Evolutionary conservation across 257 asterid species (phyloP), one percentile per base, ranked within the genome.

Genomic region (Voacanga thouarsii): DNA sequence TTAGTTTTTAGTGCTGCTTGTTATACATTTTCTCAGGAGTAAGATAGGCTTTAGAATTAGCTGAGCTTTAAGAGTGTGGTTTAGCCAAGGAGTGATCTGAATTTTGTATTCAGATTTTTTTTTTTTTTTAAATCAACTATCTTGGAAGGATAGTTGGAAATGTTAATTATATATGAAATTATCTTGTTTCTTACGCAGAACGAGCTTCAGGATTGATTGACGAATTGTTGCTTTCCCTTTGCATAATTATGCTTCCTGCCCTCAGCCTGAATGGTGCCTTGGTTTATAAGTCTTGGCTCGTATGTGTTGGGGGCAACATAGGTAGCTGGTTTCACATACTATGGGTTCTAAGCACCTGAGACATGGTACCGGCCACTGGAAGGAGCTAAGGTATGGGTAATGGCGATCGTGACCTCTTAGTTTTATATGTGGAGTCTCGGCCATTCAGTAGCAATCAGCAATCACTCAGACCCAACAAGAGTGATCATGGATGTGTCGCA

Each of bases 31-130:
- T 78, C 66, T 79, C 84, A 69, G 73, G 63, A 55, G 57, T 80
- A 73, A 39, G 77, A 63, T 77, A 84, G 92, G 90, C 87, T 82
- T 82, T 83, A 81, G 86, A 84, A 75, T 84, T 82, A 82, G 91
- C 81, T 72, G 90, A 78, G 71, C 43, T 67, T 43, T 67, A 39
- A 81, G 84, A 79, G 75, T 70, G 83, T 74, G 82, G 76, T 73
- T 81, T 72, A 81, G 84, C 51, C 72, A 59, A 65, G 68, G 80
- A 73, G 84, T 67, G 80, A 81, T 78, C 85, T 75, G 81, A 82
- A 75, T 82, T 65, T 75, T 85, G 89, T 87, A 76, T 88, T 72
- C 75, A 75, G 75, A 76, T 74, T 80, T 71, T 55, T 74, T 72
- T 56, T 47, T 26, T 39, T 19, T 14, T 21, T 45, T 63, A 19